Percentiles rank a stretch among this genome's conserved stretches.
These are phyloP conservation scores for Epichloe hybrida DNA, from an alignment of 2,329 filamentous ascomycete species.

Conservation along the genomic window DNA sequence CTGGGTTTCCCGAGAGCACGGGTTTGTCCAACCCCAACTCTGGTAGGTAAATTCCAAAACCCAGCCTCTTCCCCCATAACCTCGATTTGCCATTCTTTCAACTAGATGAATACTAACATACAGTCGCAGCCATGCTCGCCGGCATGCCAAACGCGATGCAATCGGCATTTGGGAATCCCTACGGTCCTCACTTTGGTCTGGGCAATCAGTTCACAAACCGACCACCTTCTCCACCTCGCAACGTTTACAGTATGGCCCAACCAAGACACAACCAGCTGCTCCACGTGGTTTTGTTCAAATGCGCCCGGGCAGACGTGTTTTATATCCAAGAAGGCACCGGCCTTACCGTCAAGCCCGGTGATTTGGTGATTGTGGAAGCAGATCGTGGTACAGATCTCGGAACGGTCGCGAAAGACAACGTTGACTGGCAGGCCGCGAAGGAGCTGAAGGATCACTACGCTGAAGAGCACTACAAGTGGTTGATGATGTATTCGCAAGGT, in stretches of 20 bases:
- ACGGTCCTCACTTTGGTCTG: constrained; percentile 32
- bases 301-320: constrained; percentile 86
- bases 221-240: constrained; percentile 47
- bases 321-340: constrained; percentile 95
- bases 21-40: constrained; percentile 23
- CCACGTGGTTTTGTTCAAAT: constrained; percentile 94
- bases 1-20: constrained; percentile 25
- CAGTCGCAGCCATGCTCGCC: constrained; percentile 12
- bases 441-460: constrained; percentile 82
- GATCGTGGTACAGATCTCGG: constrained; percentile 93
- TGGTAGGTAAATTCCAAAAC: constrained; percentile 21
- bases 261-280: constrained; percentile 56
- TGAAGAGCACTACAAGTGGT: constrained; percentile 93
- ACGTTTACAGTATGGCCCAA: constrained; percentile 46
- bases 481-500: constrained; percentile 95
- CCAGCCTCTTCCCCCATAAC: not conserved
- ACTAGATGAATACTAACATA: not conserved
- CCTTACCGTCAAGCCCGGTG: constrained; percentile 76
- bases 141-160: constrained; percentile 15
- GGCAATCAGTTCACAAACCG: constrained; percentile 19
- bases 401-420: constrained; percentile 77
- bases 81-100: not conserved
- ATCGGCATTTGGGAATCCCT: constrained; percentile 23
- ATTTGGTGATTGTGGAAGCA: constrained; percentile 93
- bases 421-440: constrained; percentile 78